Conservation (phyloP, 2,329 filamentous ascomycete species). For the Ophiostoma piceae region DNA sequence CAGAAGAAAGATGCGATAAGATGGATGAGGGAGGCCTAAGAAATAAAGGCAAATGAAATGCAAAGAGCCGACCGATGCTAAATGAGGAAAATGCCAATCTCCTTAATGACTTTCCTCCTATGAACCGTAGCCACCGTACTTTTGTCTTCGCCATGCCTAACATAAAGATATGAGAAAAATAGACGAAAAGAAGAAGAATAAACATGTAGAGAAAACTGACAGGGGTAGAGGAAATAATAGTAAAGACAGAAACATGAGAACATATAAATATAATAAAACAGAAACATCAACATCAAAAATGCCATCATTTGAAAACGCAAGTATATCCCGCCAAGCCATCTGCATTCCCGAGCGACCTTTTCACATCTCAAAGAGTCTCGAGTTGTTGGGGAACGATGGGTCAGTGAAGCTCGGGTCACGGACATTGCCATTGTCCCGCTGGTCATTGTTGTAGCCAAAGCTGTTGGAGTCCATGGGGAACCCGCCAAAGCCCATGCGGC, state of each 20-base stretch:
- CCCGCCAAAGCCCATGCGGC: slow-evolving; percentile 27
- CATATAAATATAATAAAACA: background rate
- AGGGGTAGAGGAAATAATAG: background rate
- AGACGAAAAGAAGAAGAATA: background rate
- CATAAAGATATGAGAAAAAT: background rate
- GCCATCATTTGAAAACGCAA: background rate
- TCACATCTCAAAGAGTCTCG: slow-evolving; percentile 25
- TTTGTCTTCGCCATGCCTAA: background rate
- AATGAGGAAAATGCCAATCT: background rate
- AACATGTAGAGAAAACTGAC: background rate
- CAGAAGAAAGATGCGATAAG: background rate
- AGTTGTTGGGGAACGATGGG: slow-evolving; percentile 7
- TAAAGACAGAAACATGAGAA: background rate
- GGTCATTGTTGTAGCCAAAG: slow-evolving; percentile 24
- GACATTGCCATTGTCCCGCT: slow-evolving; percentile 17
- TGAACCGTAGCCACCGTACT: background rate
- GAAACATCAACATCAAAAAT: slow-evolving; percentile 8
- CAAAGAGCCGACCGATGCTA: background rate
- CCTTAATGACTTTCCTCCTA: background rate
- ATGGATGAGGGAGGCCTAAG: background rate
- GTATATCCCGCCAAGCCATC: background rate
- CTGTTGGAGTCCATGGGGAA: slow-evolving; percentile 23
- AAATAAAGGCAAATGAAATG: background rate
- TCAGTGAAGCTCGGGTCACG: slow-evolving; percentile 22
- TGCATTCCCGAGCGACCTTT: too few relatives aligned